Evolutionary conservation across 768 basidiomycete genomes (phyloP).

Genomic region (Tulasnella sp.): DNA sequence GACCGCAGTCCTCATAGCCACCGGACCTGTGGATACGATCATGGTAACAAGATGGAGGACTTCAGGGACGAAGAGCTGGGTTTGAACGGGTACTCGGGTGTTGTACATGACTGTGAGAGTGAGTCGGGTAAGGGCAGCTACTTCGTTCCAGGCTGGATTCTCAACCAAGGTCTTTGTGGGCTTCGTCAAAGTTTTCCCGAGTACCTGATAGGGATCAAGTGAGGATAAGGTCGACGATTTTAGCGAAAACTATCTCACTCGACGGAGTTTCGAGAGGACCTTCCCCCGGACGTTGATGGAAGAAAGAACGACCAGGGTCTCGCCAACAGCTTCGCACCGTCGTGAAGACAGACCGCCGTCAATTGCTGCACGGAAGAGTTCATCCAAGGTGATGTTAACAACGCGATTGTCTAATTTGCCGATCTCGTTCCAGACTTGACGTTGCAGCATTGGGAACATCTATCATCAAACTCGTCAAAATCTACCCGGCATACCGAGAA

Average conservation of each 20-base stretch:
- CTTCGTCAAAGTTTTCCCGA: constrained; percentile 63
- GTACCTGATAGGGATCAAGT: constrained; percentile 38
- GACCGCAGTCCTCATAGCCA: constrained; percentile 66
- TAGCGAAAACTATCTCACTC: constrained; percentile 38
- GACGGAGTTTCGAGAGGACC: constrained; percentile 69
- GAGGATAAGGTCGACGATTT: neutral
- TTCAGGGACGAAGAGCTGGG: constrained; percentile 77
- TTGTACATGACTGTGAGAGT: constrained; percentile 63
- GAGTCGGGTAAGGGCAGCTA: constrained; percentile 72
- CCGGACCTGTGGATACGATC: constrained; percentile 65
- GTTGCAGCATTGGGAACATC: constrained; percentile 60
- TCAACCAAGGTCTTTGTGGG: constrained; percentile 56
- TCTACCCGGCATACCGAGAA: neutral
- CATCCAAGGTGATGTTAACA: constrained; percentile 67
- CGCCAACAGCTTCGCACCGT: constrained; percentile 66
- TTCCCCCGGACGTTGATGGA: constrained; percentile 72
- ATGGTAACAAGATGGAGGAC: constrained; percentile 70
- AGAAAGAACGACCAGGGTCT: constrained; percentile 63
- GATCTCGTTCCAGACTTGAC: constrained; percentile 69
- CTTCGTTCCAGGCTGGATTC: constrained; percentile 71
- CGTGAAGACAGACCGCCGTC: constrained; percentile 72
- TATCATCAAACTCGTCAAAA: constrained; percentile 29
- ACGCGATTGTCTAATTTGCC: constrained; percentile 58
- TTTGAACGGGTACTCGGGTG: constrained; percentile 51
- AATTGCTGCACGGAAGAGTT: constrained; percentile 71